A percentile compares a stretch with the other conserved stretches of the same genome.
phyloP scores from a whole-genome alignment of 306 rosid species.

The Prunus mira region DNA sequence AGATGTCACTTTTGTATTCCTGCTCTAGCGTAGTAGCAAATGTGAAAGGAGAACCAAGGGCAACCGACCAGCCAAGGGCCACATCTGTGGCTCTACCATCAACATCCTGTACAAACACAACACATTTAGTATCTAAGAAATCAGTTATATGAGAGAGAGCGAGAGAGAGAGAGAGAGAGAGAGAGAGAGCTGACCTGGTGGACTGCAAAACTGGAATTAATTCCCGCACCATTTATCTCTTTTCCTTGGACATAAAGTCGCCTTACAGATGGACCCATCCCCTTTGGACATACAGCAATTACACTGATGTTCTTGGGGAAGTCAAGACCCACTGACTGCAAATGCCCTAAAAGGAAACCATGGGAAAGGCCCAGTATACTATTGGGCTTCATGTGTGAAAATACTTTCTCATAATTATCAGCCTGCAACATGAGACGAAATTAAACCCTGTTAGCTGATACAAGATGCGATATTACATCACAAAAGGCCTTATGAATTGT shows the following conservation, averaged over 20 bases:
- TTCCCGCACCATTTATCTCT: slow-evolving; percentile 97
- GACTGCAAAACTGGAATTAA: slow-evolving; percentile 90
- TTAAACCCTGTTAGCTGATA: not conserved
- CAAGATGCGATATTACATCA: not conserved
- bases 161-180: not conserved
- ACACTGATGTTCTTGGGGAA: slow-evolving; percentile 89
- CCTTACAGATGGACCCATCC: slow-evolving; percentile 99
- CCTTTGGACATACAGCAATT: slow-evolving; percentile 97
- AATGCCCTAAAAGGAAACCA: slow-evolving; percentile 96
- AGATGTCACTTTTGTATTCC: slow-evolving; percentile 96
- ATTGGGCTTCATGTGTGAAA: slow-evolving; percentile 87
- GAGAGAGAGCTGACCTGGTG: slow-evolving; percentile 58
- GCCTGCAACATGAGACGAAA: slow-evolving; percentile 55
- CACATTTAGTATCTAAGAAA: slow-evolving; percentile 6
- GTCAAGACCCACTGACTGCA: slow-evolving; percentile 81
- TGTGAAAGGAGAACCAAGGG: slow-evolving; percentile 98
- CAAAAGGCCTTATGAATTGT: not conserved
- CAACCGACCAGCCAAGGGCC: slow-evolving; percentile 96
- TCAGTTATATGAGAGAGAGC: not conserved
- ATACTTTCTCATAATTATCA: slow-evolving; percentile 76
- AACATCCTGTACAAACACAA: slow-evolving; percentile 58
- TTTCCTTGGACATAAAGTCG: slow-evolving; percentile 96
- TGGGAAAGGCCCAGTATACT: slow-evolving; percentile 97
- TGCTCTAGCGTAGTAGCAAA: slow-evolving; percentile 91
- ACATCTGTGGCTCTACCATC: slow-evolving; percentile 96